Evolutionary conservation across 2,329 filamentous ascomycete genomes (phyloP).

Genomic region (Claviceps arundinis): DNA sequence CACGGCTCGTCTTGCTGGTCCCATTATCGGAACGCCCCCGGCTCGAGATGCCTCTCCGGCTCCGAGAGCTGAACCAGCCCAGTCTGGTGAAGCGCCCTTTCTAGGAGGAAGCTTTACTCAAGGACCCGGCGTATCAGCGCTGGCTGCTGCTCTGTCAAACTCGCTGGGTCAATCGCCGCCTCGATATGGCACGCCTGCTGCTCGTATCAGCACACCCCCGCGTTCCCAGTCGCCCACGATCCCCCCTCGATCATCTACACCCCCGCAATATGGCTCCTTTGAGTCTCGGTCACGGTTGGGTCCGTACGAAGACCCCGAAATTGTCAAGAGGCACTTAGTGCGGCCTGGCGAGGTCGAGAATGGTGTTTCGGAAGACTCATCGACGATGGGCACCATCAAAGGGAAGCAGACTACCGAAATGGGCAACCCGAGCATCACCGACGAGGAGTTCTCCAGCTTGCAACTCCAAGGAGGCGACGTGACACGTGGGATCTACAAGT

Average conservation of each 20-base stretch:
- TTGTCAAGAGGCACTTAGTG: slow-evolving; percentile 80
- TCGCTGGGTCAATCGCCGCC: slow-evolving; percentile 58
- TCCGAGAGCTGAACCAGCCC: slow-evolving; percentile 11
- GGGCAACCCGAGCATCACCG: slow-evolving; percentile 30
- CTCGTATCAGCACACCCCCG: slow-evolving; percentile 43
- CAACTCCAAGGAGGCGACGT: slow-evolving; percentile 89
- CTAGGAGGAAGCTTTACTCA: slow-evolving; percentile 49
- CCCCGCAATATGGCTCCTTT: slow-evolving; percentile 76
- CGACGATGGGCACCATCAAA: slow-evolving; percentile 30
- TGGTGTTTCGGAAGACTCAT: slow-evolving; percentile 33
- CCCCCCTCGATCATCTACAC: slow-evolving; percentile 31
- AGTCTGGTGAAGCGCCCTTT: slow-evolving; percentile 45
- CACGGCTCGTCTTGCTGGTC: slow-evolving; percentile 48
- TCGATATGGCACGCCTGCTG: slow-evolving; percentile 52
- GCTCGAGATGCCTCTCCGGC: slow-evolving; percentile 23
- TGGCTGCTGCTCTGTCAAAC: slow-evolving; percentile 75
- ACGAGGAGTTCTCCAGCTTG: slow-evolving; percentile 86
- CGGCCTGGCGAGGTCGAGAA: slow-evolving; percentile 42
- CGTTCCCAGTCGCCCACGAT: slow-evolving; percentile 26
- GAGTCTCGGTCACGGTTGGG: slow-evolving; percentile 48
- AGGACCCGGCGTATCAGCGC: slow-evolving; percentile 73
- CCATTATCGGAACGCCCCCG: slow-evolving; percentile 30
- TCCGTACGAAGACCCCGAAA: slow-evolving; percentile 77
- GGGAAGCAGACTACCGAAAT: slow-evolving; percentile 38
- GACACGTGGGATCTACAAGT: slow-evolving; percentile 88